These are phyloP conservation scores for Biscogniauxia mediterranea DNA, from an alignment of 2,329 filamentous ascomycete genomes.

Conservation along the genomic window DNA sequence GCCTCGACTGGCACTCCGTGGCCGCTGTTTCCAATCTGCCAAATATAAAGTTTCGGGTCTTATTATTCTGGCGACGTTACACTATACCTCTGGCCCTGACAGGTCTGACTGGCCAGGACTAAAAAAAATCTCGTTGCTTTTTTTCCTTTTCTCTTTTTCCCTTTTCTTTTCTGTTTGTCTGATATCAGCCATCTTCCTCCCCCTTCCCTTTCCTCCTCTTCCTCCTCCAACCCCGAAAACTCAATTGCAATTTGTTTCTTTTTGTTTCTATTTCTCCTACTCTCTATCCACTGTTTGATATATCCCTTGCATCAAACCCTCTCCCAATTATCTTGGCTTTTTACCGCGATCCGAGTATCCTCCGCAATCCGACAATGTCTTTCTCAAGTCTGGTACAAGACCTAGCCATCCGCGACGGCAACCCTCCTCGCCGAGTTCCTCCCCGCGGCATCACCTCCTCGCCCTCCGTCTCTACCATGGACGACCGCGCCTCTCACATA, in stretches of 20 bases:
- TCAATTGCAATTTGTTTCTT: not conserved
- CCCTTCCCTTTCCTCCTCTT: not conserved
- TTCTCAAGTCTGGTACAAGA: conserved; percentile 68
- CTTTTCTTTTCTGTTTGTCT: no score
- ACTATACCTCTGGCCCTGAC: no score
- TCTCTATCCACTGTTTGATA: not conserved
- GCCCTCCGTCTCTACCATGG: conserved; percentile 53
- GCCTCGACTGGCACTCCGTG: no score
- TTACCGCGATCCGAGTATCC: no score
- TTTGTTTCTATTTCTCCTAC: not conserved
- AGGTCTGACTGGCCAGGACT: not conserved
- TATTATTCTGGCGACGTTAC: not conserved
- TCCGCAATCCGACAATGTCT: conserved; percentile 47
- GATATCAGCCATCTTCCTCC: not conserved
- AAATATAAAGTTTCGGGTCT: not conserved
- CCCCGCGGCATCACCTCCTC: conserved; percentile 36
- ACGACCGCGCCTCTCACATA: conserved; percentile 60
- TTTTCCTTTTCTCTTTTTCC: no score
- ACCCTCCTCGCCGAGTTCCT: conserved; percentile 43
- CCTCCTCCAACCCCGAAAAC: not conserved
- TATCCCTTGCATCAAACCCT: no score
- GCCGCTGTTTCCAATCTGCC: not conserved
- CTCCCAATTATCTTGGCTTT: no score
- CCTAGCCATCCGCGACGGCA: conserved; percentile 56
- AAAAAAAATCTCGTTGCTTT: not conserved